These are phyloP conservation scores for Isabelozyma pseudorhagii DNA, from an alignment of 805 yeast genomes.

Conservation along the genomic window DNA sequence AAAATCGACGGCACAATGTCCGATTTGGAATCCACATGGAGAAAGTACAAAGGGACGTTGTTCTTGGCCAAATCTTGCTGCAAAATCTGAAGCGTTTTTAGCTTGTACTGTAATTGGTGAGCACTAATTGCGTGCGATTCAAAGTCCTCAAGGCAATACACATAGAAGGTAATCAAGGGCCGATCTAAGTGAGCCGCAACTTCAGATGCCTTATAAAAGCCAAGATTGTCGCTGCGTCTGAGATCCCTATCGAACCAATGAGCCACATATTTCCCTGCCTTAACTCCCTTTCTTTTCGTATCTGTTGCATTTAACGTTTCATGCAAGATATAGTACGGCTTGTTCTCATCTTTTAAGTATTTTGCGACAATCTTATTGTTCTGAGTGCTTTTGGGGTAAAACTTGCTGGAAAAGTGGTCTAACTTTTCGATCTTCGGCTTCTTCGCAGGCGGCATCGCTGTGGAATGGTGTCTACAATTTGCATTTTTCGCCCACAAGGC, in stretches of 20 bases:
- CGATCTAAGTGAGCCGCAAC: slow-evolving; percentile 22
- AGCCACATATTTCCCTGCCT: slow-evolving; percentile 23
- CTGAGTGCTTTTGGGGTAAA: slow-evolving; percentile 8
- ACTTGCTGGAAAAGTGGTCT: slow-evolving; percentile 6
- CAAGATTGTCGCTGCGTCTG: slow-evolving; percentile 43
- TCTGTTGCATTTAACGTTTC: slow-evolving; percentile 7
- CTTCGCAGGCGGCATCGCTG: not conserved
- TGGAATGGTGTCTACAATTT: not conserved
- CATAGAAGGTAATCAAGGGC: slow-evolving; percentile 40
- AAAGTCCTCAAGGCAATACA: slow-evolving; percentile 38
- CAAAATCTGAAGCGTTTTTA: slow-evolving; percentile 29
- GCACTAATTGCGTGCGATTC: slow-evolving; percentile 42
- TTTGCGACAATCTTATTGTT: slow-evolving; percentile 9
- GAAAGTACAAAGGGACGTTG: slow-evolving; percentile 39
- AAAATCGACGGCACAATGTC: slow-evolving; percentile 22
- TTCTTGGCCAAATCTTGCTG: slow-evolving; percentile 22
- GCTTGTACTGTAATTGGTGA: slow-evolving; percentile 38
- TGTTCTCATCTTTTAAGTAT: slow-evolving; percentile 27
- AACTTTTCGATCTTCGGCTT: slow-evolving; percentile 6
- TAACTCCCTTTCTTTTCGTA: slow-evolving; percentile 2
- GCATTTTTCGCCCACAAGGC: not conserved
- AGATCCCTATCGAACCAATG: slow-evolving; percentile 51
- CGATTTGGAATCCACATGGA: slow-evolving; percentile 29
- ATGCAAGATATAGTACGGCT: slow-evolving; percentile 22
- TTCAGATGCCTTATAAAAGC: slow-evolving; percentile 32